Percentiles rank a stretch among this genome's conserved stretches.
Conservation (phyloP, 495 filamentous ascomycete genomes). For the Daldinia loculata region DNA sequence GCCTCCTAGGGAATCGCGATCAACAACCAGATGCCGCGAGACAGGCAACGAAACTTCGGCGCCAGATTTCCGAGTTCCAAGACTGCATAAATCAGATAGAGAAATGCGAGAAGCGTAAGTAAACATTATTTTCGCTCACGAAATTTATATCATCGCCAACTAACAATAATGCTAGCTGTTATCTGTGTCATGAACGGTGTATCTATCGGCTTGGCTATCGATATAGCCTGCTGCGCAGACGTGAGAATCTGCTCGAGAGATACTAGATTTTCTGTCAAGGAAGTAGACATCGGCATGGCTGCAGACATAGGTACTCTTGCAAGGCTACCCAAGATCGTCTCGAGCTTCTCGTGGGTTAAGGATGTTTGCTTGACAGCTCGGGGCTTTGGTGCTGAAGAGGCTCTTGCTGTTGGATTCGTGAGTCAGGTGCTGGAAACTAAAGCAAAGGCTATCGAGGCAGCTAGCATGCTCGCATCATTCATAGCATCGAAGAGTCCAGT, state of each 20-base stretch:
- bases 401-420: constrained; percentile 82
- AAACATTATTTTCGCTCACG: background rate
- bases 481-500: constrained; percentile 88
- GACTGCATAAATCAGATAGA: constrained; percentile 78
- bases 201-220: constrained; percentile 82
- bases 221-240: constrained; percentile 80
- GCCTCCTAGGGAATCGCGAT: constrained; percentile 44
- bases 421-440: constrained; percentile 76
- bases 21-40: constrained; percentile 67
- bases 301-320: constrained; percentile 91
- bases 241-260: constrained; percentile 75
- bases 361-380: constrained; percentile 85
- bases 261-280: constrained; percentile 81
- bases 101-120: constrained; percentile 84
- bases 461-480: constrained; percentile 69
- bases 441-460: constrained; percentile 66
- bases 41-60: constrained; percentile 68
- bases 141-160: background rate
- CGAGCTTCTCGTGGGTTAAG: constrained; percentile 84
- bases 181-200: constrained; percentile 86
- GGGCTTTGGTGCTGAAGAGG: constrained; percentile 80
- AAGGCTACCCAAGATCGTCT: constrained; percentile 85
- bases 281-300: constrained; percentile 94
- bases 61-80: constrained; percentile 81
- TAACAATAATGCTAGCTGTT: constrained; percentile 64